These are phyloP conservation scores for Acacia pycnantha DNA, from an alignment of 331 rosid species.

Conservation along the genomic window DNA sequence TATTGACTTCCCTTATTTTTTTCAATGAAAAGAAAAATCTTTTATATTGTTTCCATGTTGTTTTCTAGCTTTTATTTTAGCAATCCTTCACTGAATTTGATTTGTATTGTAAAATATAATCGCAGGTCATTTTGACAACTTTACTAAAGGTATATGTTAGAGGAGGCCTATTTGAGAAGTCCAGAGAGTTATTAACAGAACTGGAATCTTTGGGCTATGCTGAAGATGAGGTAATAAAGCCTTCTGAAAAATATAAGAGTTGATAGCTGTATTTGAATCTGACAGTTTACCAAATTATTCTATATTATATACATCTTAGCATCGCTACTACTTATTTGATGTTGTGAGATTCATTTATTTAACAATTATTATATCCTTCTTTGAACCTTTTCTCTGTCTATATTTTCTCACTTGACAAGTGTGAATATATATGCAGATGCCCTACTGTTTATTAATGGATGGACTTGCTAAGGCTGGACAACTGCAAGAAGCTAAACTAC, in stretches of 20 bases:
- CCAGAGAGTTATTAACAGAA: conserved; percentile 66
- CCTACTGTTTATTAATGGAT: conserved; percentile 84
- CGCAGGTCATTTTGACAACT: conserved; percentile 81
- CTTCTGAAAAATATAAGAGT: neutral
- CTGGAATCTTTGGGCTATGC: conserved; percentile 72
- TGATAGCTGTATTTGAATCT: conserved; percentile 16
- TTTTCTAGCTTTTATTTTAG: neutral
- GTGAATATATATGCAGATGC: conserved; percentile 58
- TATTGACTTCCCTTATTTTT: conserved; percentile 1
- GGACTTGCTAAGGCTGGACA: conserved; percentile 83
- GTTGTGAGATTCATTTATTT: conserved; percentile 10
- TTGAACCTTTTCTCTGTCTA: neutral
- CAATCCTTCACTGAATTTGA: conserved; percentile 7
- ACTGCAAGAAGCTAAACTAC: conserved; percentile 66
- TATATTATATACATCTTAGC: neutral
- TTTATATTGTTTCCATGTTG: neutral
- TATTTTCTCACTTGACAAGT: conserved; percentile 11
- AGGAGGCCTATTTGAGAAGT: conserved; percentile 86
- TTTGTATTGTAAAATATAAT: conserved; percentile 16
- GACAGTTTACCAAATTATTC: conserved; percentile 16
- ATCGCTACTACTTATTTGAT: neutral
- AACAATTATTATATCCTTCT: conserved; percentile 1
- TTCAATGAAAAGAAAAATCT: neutral
- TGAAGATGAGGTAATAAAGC: conserved; percentile 71
- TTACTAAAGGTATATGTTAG: conserved; percentile 80